Evolutionary conservation across 106 monocot species (phyloP), one percentile per base, ranked within the genome.

Genomic region (Iris macrosiphon): DNA sequence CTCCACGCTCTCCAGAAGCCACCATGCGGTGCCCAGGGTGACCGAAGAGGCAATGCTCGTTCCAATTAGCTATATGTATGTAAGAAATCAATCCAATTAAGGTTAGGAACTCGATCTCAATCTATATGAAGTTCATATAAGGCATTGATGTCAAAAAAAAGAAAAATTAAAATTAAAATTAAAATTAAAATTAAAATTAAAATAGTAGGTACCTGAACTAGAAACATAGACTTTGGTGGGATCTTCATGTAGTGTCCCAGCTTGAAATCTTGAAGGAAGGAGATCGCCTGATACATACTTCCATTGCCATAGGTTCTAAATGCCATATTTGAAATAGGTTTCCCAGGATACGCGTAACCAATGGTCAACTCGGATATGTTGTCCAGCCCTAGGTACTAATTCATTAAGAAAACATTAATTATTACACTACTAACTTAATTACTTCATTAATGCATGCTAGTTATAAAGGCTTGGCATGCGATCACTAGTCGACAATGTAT

Each of bases 191-290:
- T n/a, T n/a, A n/a, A n/a, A n/a, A n/a, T n/a, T n/a, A n/a, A n/a
- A n/a, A n/a, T 6, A 24, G 14, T 10, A 1, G 12, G 34, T 16
- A 69, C 82, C 77, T 82, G 82, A 1, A 63, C 71, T 6, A 59
- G 0, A 14, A 83, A 83, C 78, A 83, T 78, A 6, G 78, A 71
- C 26, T 27, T 76, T 4, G 83, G 83, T 22, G 83, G 77, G 30
- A 83, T 69, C 62, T 83, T 83, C 83, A 83, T 83, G 39, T 83
- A 83, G 54, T 83, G 83, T 3, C 78, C 73, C 24, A 83, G 38
- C 62, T 83, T 83, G 54, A 83, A 71, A 39, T 78, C 69, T 19
- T 19, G 6, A 27, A 78, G 38, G 40, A 79, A 78, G 1, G 5
- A 21, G 9, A 75, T 33, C 3, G 78, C 83, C 16, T 74, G 70